Percentiles rank a stretch among this genome's conserved stretches.
These are phyloP conservation scores for Chrysanthemum makinoi DNA, from an alignment of 129 eudicot species.

Conservation along the genomic window DNA sequence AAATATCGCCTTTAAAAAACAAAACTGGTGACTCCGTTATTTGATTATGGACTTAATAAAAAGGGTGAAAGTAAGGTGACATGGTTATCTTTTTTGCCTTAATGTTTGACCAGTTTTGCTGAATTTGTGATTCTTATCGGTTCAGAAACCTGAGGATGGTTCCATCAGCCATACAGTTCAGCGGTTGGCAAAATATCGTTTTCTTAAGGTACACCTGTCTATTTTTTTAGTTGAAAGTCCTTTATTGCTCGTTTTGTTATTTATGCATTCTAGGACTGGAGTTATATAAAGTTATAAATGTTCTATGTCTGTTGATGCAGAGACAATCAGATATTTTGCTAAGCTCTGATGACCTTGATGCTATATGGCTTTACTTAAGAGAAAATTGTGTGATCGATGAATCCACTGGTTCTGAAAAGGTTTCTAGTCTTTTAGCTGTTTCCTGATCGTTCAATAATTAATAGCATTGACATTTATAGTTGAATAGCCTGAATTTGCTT, in stretches of 20 bases:
- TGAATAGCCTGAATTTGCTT: neutral
- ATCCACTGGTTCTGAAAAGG: constrained; percentile 89
- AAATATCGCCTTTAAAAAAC: no score
- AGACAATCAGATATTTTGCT: constrained; percentile 89
- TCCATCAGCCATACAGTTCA: constrained; percentile 90
- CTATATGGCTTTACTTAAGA: constrained; percentile 84
- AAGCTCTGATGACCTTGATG: constrained; percentile 83
- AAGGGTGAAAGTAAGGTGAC: neutral
- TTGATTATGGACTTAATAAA: no score
- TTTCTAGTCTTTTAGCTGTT: neutral
- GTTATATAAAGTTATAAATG: neutral
- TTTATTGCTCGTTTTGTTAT: neutral
- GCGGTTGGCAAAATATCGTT: constrained; percentile 86
- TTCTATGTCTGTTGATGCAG: constrained; percentile 39
- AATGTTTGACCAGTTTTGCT: neutral
- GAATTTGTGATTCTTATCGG: neutral
- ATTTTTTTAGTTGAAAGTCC: neutral
- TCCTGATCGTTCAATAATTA: neutral
- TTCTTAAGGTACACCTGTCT: constrained; percentile 58
- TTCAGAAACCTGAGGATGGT: constrained; percentile 94
- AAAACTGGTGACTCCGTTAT: neutral
- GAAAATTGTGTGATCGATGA: constrained; percentile 90
- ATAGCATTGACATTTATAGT: neutral
- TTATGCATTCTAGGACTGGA: neutral
- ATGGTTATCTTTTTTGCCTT: neutral